Evolutionary conservation across 2,329 filamentous ascomycete species (phyloP), one percentile per base, ranked within the genome.

Genomic region (Colletotrichum destructivum): DNA sequence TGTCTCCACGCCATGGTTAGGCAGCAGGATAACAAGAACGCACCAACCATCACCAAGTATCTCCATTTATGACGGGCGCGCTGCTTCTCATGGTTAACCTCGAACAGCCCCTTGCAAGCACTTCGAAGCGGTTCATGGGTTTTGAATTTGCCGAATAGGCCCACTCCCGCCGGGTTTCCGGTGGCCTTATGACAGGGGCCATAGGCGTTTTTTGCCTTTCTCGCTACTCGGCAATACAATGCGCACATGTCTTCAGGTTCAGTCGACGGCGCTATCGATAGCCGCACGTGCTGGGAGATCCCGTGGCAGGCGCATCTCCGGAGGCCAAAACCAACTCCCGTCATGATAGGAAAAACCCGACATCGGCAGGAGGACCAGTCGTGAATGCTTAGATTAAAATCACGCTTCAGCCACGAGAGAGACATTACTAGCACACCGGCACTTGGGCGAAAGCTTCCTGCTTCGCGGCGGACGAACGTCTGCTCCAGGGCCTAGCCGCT

Each of bases 1-100:
- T 21, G 55, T 59, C 64, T 40, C 69, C 64, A 71, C 69, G n/a
- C 26, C 35, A 51, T 21, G 38, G 26, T 62, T 62, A 71, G 69
- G 69, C 69, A 71, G 64, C 69, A 71, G 69, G 65, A 71, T 68
- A 68, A 71, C 35, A 52, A 62, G 49, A 62, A 44, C 52, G 49
- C 44, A n/a, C 26, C 31, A 31, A 31, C 63, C 63, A 47, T 44
- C 52, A 56, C 31, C 49, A 61, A 61, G 26, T 49, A 61, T 62
- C 51, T 49, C 52, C 49, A 49, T 69, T 12, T 18, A 55, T n/a
- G 26, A 18, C 49, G 26, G 56, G 23, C 42, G 54, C 44, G 38
- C 60, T 56, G 26, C 13, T 23, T 15, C 44, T 64, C 38, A 31
- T 31, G 31, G 6, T 31, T 31, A 31, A 31, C 31, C 31, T 31